Conservation (phyloP, 305 asterid genomes). For the Fraxinus sp. region DNA sequence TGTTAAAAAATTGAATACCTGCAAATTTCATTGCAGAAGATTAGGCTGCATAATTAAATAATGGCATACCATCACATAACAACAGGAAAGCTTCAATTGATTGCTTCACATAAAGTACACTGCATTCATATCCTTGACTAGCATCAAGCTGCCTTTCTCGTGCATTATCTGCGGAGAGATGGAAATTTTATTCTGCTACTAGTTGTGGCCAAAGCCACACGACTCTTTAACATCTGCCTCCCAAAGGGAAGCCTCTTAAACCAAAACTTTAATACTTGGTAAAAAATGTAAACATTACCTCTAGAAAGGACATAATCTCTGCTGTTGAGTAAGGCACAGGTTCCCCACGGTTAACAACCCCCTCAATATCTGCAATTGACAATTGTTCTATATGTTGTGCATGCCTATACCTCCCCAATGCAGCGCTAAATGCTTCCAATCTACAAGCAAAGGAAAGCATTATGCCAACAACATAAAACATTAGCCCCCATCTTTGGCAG, state of each 20-base stretch:
- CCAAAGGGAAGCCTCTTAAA: background rate
- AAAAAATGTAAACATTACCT: constrained; percentile 44
- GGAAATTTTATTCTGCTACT: background rate
- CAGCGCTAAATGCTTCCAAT: constrained; percentile 62
- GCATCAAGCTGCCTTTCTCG: constrained; percentile 55
- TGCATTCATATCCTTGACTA: constrained; percentile 47
- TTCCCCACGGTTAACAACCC: constrained; percentile 63
- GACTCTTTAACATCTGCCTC: background rate
- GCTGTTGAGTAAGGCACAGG: constrained; percentile 52
- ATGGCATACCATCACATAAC: background rate
- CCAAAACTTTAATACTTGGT: background rate
- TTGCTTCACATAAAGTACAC: constrained; percentile 62
- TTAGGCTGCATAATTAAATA: background rate
- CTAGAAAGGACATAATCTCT: constrained; percentile 63
- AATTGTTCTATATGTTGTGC: constrained; percentile 71
- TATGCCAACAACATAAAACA: background rate
- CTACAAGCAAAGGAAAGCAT: constrained; percentile 34
- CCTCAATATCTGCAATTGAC: constrained; percentile 65
- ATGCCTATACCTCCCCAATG: constrained; percentile 68
- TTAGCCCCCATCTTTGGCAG: background rate
- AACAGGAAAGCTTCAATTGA: background rate
- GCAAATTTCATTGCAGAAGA: background rate
- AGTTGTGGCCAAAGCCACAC: background rate
- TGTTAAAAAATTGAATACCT: background rate
- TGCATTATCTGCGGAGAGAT: constrained; percentile 68